These are phyloP conservation scores for Porogramme epimiltina DNA, from an alignment of 1,284 basidiomycete genomes.

Conservation along the genomic window DNA sequence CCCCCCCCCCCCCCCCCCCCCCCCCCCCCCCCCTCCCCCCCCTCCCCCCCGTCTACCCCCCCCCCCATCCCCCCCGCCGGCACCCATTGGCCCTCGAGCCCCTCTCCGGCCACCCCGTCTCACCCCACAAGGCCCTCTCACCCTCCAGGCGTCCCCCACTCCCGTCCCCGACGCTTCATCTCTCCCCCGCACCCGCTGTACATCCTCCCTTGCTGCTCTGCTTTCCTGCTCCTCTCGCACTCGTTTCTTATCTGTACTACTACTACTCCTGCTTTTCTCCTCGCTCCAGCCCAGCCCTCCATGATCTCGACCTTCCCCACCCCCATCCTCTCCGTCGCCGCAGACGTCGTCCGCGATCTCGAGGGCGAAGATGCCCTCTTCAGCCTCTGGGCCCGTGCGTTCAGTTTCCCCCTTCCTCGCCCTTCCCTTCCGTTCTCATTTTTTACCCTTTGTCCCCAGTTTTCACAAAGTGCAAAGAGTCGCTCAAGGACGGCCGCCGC, in stretches of 20 bases:
- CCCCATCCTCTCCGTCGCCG: conserved; percentile 64
- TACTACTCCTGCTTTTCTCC: conserved; percentile 16
- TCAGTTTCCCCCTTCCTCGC: conserved; percentile 3
- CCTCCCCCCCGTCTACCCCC: background rate
- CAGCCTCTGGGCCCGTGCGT: conserved; percentile 65
- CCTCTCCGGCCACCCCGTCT: background rate
- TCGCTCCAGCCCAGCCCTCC: conserved; percentile 13
- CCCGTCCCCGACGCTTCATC: conserved; percentile 3
- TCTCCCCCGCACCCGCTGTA: conserved; percentile 6
- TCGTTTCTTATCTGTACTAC: conserved; percentile 17
- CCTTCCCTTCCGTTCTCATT: conserved; percentile 4
- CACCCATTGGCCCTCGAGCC: background rate
- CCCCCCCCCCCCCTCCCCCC: conserved; percentile 8
- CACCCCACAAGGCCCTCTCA: conserved; percentile 1
- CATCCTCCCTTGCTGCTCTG: conserved; percentile 7
- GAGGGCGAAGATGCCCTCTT: conserved; percentile 65
- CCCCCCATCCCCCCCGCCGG: background rate
- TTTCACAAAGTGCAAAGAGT: conserved; percentile 82
- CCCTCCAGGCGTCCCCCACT: conserved; percentile 5
- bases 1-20: conserved; percentile 1
- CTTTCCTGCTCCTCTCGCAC: conserved; percentile 10
- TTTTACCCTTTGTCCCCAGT: conserved; percentile 46
- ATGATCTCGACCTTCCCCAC: conserved; percentile 57
- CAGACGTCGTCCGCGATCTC: conserved; percentile 64
- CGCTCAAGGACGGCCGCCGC: conserved; percentile 73